Conservation (phyloP, 257 asterid genomes). For the Solanum chmielewskii region DNA sequence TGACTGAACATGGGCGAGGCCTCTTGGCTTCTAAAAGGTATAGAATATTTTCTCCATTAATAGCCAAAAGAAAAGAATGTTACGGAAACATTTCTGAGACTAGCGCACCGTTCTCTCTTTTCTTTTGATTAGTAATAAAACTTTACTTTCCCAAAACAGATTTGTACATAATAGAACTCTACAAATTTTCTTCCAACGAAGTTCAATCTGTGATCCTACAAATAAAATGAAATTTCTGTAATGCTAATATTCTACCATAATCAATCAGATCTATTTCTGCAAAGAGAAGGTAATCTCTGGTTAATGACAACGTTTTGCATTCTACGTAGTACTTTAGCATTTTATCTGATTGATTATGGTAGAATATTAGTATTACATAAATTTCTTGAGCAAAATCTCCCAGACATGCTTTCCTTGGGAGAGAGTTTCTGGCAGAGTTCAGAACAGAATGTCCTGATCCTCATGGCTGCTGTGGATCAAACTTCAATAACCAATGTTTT, state of each 20-base stretch:
- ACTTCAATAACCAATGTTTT: background rate
- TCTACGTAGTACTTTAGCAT: background rate
- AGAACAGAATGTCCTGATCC: background rate
- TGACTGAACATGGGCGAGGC: constrained; percentile 93
- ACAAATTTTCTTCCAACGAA: background rate
- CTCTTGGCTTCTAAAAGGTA: constrained; percentile 90
- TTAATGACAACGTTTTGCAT: background rate
- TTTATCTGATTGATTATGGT: background rate
- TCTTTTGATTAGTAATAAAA: background rate
- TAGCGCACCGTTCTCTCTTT: background rate
- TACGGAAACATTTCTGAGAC: background rate
- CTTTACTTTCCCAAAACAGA: background rate
- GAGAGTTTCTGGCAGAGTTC: background rate
- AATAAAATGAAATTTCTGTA: background rate
- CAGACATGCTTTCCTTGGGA: background rate
- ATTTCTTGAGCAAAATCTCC: background rate
- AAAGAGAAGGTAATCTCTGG: background rate
- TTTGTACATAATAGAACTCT: background rate
- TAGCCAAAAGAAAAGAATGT: background rate
- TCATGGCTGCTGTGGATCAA: background rate
- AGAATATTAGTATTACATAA: background rate
- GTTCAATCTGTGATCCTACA: background rate
- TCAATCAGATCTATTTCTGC: background rate
- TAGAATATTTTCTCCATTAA: constrained; percentile 3
- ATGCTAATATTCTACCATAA: background rate